Base-by-base conservation (phyloP, 2,329 filamentous ascomycete genomes). In the Fusarium camptoceras region DNA sequence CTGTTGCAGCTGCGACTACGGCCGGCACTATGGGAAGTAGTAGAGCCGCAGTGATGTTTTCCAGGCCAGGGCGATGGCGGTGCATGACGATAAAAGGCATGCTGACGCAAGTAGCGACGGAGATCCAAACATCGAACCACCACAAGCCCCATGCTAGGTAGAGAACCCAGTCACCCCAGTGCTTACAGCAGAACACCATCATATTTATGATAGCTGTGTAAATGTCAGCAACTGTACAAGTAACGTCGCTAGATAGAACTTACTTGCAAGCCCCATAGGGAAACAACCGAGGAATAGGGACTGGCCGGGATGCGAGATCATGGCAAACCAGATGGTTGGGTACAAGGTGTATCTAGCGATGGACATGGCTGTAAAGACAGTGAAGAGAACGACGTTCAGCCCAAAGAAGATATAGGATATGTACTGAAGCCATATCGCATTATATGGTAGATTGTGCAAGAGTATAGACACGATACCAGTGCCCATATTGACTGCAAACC, bases 231-330 rank as follows among this genome's bases (percentile, higher is more conserved):
- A 37, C 6, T 20, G n/a, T 22, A 11, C 3, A 8, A 18, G 10
- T 25, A 11, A 39, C 14, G 11, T 14, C 14, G 16, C 11, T 22
- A 5, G 41, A 30, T 11, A 7, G 14, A 30, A 76, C 78, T 64
- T 66, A 82, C 80, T 92, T 0, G 89, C 87, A 61, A 92, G 85
- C 0, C 85, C 89, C 88, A 92, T 92, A 1, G 90, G 90, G 31
- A 91, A 85, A 0, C 88, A 90, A 0, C 87, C 91, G 6, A 93
- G 79, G 70, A 93, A 93, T 55, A 93, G 82, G 2, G 87, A 89
- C 73, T 93, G 89, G 2, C 85, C 85, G 1, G 89, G 89, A 75
- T 93, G 88, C 4, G 82, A 80, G 37, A 93, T 85, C 90, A 93
- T 91, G 18, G 85, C 87, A 0, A 62, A 74, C 85, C 89, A 93